Conservation (phyloP, 345 rosid genomes). For the Viola odorata region DNA sequence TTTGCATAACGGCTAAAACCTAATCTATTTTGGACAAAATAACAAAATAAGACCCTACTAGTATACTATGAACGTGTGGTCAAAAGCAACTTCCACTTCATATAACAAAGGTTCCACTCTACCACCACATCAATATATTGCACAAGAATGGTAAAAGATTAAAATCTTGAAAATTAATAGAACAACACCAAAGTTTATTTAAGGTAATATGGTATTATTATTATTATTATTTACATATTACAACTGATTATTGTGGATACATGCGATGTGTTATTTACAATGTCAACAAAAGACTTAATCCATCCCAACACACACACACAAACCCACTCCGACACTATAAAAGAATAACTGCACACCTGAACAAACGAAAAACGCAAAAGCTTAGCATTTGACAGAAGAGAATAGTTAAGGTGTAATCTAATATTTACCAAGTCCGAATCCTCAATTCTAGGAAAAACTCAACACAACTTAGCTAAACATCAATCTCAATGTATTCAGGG, state of each 20-base stretch:
- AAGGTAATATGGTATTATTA: neutral
- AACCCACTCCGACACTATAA: slow-evolving; percentile 23
- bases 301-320: slow-evolving; percentile 18
- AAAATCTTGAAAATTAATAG: too few species aligned
- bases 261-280: slow-evolving; percentile 29
- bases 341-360: slow-evolving; percentile 50
- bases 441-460: too few species aligned
- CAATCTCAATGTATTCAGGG: neutral
- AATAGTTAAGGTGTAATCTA: neutral
- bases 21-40: too few species aligned
- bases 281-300: slow-evolving; percentile 10
- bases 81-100: too few species aligned
- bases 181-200: neutral
- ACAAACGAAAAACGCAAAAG: neutral
- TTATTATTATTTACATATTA: slow-evolving; percentile 34
- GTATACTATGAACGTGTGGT: too few species aligned
- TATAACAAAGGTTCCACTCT: too few species aligned
- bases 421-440: too few species aligned
- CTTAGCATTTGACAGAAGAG: neutral
- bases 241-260: slow-evolving; percentile 18
- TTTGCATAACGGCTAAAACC: too few species aligned
- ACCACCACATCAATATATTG: too few species aligned
- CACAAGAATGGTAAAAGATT: too few species aligned
- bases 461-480: too few species aligned
- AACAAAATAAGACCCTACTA: too few species aligned